Conservation (phyloP, 108 stramenopile genomes). For the Nitzschia inconspicua region DNA sequence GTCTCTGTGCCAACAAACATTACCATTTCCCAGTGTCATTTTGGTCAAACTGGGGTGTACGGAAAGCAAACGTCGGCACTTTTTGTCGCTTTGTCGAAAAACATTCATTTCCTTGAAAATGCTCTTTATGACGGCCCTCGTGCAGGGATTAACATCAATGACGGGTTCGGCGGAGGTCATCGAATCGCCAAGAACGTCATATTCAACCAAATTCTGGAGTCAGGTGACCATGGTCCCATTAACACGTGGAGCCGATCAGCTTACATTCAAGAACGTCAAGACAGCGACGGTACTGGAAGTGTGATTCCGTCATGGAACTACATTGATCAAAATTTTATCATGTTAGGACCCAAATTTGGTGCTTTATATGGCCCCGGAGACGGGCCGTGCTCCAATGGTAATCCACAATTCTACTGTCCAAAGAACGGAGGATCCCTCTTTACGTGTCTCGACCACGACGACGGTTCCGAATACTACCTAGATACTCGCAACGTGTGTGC, state of each 20-base stretch:
- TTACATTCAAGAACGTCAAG: no score
- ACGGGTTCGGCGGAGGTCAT: conserved; percentile 35
- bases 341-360: not conserved
- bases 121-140: conserved; percentile 30
- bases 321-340: not conserved
- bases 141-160: conserved; percentile 40
- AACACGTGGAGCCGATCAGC: no score
- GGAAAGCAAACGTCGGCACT: conserved; percentile 17
- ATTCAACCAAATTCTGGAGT: conserved; percentile 13
- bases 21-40: not conserved
- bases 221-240: conserved; percentile 16
- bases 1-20: conserved; percentile 13
- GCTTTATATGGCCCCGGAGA: no score
- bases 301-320: not conserved
- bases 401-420: no score
- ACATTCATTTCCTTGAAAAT: conserved; percentile 7
- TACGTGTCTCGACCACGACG: not conserved
- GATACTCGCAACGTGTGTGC: not conserved
- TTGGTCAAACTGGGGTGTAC: conserved; percentile 18
- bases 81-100: conserved; percentile 12
- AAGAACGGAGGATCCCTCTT: not conserved
- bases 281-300: not conserved
- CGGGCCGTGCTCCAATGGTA: no score
- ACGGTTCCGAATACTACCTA: not conserved
- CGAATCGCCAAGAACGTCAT: conserved; percentile 9